Evolutionary conservation across 306 rosid species (phyloP), one percentile per base, ranked within the genome.

Genomic region (Casuarina equisetifolia): DNA sequence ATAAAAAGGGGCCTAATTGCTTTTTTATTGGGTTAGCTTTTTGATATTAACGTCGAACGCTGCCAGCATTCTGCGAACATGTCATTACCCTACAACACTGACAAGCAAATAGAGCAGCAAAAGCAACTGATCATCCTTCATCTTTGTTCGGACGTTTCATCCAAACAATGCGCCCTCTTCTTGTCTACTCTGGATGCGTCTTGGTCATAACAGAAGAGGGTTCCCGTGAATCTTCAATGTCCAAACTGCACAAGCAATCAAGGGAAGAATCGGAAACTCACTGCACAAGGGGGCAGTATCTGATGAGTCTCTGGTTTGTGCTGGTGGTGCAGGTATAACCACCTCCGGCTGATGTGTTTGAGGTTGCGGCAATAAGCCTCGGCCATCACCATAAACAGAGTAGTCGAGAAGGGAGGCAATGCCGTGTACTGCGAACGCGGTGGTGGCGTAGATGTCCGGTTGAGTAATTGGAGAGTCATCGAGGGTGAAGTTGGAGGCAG

Each of bases 351-450:
- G 81, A 25, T 25, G 32, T 25, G 32, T 25, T 25, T 4, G 6
- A 53, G 64, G 16, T 39, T 62, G 38, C 5, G 82, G 78, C 44
- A 55, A 9, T 15, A 44, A 42, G 48, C 48, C 11, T 0, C 70
- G 35, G 5, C 80, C 82, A 13, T 84, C 0, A 3, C 88, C 89
- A 38, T 54, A 84, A 50, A 76, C 52, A 1, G 90, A 73, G 85
- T 88, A 91, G 35, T 93, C 84, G 7, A 93, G 91, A 20, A 93
- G 8, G 0, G 43, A 1, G 0, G 69, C 70, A 40, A 93, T 50
- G 25, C 85, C 94, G 40, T 93, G 97, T 48, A 93, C 91, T 15
- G 79, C 81, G 50, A 91, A 11, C 32, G 80, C 55, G 5, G 80
- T n/a, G 9, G 90, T 82, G 76, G 62, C 11, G 70, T 82, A 91